A percentile compares a stretch with the other conserved stretches of the same genome.
Conservation (phyloP, 495 filamentous ascomycete genomes). For the Penicillium antarcticum region DNA sequence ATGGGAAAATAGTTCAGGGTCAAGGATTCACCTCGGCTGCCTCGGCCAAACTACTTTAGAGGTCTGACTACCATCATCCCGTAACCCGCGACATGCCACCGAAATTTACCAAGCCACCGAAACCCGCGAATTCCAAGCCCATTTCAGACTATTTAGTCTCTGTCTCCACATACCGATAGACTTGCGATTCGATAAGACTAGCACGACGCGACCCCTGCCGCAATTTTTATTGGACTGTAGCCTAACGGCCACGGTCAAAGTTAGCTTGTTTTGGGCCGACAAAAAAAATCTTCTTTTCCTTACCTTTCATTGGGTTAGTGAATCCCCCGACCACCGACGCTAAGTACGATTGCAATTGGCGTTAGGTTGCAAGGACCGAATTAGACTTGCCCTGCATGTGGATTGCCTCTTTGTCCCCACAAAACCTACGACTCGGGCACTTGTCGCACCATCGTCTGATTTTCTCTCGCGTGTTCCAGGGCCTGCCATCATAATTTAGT, state of each 20-base stretch:
- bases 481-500: neutral
- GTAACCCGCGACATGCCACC: neutral
- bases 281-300: neutral
- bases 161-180: slow-evolving; percentile 17
- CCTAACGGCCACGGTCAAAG: neutral
- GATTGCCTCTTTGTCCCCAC: slow-evolving; percentile 3
- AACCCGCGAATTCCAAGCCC: neutral
- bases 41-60: neutral
- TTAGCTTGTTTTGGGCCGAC: neutral
- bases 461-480: slow-evolving; percentile 2
- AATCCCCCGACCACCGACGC: neutral
- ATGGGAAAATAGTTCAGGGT: no score
- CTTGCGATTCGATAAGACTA: slow-evolving; percentile 9
- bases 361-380: neutral
- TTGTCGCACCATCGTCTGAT: slow-evolving; percentile 22
- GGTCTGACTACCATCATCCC: neutral
- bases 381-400: slow-evolving; percentile 12
- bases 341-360: neutral
- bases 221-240: neutral
- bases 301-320: neutral
- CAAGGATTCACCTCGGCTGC: no score
- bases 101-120: no score
- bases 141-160: slow-evolving; percentile 1
- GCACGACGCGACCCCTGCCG: neutral
- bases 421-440: slow-evolving; percentile 6